These are phyloP conservation scores for Chytridium lagenaria DNA, from an alignment of 371 early-diverging fungal species.

Conservation along the genomic window DNA sequence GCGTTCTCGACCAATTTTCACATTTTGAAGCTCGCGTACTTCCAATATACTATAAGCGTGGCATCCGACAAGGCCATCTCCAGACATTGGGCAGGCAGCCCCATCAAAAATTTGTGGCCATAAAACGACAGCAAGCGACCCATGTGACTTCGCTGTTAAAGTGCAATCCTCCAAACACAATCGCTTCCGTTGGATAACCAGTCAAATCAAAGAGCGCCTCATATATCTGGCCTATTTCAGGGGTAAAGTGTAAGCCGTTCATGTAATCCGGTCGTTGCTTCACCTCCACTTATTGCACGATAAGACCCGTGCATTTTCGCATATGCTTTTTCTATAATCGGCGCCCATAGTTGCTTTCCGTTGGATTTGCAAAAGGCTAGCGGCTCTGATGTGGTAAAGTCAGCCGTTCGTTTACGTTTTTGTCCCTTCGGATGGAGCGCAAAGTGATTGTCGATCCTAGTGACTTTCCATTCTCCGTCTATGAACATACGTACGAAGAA, in stretches of 20 bases:
- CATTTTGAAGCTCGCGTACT: slow-evolving; percentile 38
- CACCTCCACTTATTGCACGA: slow-evolving; percentile 33
- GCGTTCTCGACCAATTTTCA: slow-evolving; percentile 21
- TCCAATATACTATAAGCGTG: slow-evolving; percentile 55
- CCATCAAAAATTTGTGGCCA: slow-evolving; percentile 25
- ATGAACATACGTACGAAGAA: slow-evolving; percentile 42
- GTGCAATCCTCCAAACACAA: slow-evolving; percentile 44
- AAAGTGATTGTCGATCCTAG: slow-evolving; percentile 42
- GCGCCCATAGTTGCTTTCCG: slow-evolving; percentile 40
- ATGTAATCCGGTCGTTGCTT: too few species aligned
- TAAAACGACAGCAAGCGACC: slow-evolving; percentile 25
- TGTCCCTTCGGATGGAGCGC: slow-evolving; percentile 3
- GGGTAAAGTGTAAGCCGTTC: too few species aligned
- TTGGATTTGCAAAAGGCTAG: slow-evolving; percentile 25
- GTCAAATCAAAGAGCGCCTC: slow-evolving; percentile 46
- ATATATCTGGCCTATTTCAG: slow-evolving; percentile 29
- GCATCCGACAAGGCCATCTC: slow-evolving; percentile 46
- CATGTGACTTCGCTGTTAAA: slow-evolving; percentile 42
- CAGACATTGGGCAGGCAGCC: slow-evolving; percentile 35
- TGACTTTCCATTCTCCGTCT: slow-evolving; percentile 47
- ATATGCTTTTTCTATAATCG: slow-evolving; percentile 48
- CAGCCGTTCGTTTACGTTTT: slow-evolving; percentile 8
- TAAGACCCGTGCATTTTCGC: slow-evolving; percentile 47
- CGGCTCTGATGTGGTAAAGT: slow-evolving; percentile 2
- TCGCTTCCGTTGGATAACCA: slow-evolving; percentile 47